A percentile compares a stretch with the other conserved stretches of the same genome.
Evolutionary conservation across 2,329 filamentous ascomycete species (phyloP).

Genomic region (Penicillium sp.): DNA sequence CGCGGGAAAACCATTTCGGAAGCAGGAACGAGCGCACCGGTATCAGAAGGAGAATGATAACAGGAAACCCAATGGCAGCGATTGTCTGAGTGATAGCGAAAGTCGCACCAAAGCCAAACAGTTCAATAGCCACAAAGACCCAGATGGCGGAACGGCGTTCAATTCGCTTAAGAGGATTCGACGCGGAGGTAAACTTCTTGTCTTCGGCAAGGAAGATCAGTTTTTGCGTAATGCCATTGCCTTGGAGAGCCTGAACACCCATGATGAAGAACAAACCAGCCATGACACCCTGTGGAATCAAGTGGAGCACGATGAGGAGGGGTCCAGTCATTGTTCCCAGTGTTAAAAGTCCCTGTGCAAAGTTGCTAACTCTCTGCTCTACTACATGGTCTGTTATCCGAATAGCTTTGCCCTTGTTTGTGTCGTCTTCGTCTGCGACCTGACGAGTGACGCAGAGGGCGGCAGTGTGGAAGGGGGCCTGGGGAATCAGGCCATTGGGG

Average conservation of each 20-base stretch:
- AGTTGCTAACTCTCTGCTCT: slow-evolving; percentile 75
- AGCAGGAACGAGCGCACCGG: slow-evolving; percentile 64
- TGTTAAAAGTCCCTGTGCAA: slow-evolving; percentile 73
- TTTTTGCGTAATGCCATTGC: slow-evolving; percentile 74
- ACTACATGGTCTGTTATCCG: slow-evolving; percentile 62
- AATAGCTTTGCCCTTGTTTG: slow-evolving; percentile 55
- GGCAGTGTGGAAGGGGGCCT: slow-evolving; percentile 78
- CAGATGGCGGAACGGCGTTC: slow-evolving; percentile 65
- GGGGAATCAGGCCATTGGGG: slow-evolving; percentile 79
- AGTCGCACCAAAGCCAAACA: slow-evolving; percentile 70
- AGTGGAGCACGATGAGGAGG: slow-evolving; percentile 68
- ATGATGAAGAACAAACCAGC: slow-evolving; percentile 83
- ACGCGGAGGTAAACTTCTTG: slow-evolving; percentile 55
- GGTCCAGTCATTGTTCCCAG: slow-evolving; percentile 77
- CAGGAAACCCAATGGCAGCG: slow-evolving; percentile 75
- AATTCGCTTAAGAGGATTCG: slow-evolving; percentile 61
- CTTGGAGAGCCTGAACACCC: slow-evolving; percentile 74
- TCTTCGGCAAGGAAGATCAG: slow-evolving; percentile 69
- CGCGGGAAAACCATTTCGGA: slow-evolving; percentile 58
- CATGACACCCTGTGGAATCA: slow-evolving; percentile 76
- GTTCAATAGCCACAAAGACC: slow-evolving; percentile 66
- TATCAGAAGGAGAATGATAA: slow-evolving; percentile 68
- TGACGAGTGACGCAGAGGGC: slow-evolving; percentile 69
- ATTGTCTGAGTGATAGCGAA: slow-evolving; percentile 83
- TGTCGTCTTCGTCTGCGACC: slow-evolving; percentile 56